A percentile compares a stretch with the other conserved stretches of the same genome.
Conservation (phyloP, 306 rosid species). For the Cicer bijugum region DNA sequence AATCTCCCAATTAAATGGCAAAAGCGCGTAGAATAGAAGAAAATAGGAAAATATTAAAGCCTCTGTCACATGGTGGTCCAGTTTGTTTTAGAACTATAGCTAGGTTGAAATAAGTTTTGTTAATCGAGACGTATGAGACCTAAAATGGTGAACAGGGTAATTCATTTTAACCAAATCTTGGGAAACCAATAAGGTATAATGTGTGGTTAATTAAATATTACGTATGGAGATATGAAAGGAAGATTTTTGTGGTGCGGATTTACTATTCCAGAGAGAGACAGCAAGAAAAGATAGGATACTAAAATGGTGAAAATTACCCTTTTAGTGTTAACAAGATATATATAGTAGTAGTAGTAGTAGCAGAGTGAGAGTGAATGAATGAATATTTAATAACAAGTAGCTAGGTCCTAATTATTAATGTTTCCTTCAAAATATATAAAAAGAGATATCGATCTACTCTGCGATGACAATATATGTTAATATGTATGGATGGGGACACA, state of each 20-base stretch:
- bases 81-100: slow-evolving; percentile 5
- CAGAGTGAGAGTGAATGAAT: too few species aligned
- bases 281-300: slow-evolving; percentile 2
- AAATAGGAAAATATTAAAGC: slow-evolving; percentile 34
- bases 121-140: not conserved
- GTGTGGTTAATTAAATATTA: not conserved
- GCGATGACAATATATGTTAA: slow-evolving; percentile 35
- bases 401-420: too few species aligned
- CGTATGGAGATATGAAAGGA: slow-evolving; percentile 27
- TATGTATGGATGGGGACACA: slow-evolving; percentile 46
- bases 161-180: too few species aligned
- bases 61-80: slow-evolving; percentile 54
- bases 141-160: slow-evolving; percentile 10
- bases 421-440: too few species aligned
- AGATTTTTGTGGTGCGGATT: slow-evolving; percentile 35
- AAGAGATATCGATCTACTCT: too few species aligned
- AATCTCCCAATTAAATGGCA: slow-evolving; percentile 34
- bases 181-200: not conserved
- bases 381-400: too few species aligned
- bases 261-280: slow-evolving; percentile 33
- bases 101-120: not conserved
- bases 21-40: slow-evolving; percentile 22
- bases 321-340: not conserved
- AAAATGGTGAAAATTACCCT: slow-evolving; percentile 6
- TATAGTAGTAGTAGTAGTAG: not conserved